Percentiles rank a stretch among this genome's conserved stretches.
phyloP scores from a whole-genome alignment of 139 green algal genomes.

The Tetraselmis striata region DNA sequence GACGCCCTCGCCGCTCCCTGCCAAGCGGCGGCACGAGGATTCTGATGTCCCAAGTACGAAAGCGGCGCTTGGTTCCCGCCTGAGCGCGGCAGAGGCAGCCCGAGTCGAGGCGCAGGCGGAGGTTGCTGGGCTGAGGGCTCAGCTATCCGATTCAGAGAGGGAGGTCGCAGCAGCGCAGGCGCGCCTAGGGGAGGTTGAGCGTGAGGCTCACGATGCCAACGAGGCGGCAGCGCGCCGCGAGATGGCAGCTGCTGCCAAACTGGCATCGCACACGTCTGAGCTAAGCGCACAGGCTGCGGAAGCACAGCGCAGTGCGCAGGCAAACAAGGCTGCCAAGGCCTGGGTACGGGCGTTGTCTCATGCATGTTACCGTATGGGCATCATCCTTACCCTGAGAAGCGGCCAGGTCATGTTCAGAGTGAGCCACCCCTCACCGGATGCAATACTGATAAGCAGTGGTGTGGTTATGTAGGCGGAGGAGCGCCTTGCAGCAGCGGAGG shows the following conservation, averaged over 20 bases:
- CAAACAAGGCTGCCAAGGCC: background rate
- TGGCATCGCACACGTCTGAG: background rate
- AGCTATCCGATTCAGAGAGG: slow-evolving; percentile 5
- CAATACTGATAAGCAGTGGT: no score
- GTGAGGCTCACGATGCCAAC: slow-evolving; percentile 5
- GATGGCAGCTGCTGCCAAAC: background rate
- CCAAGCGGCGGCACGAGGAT: no score
- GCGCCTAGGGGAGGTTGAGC: slow-evolving; percentile 13
- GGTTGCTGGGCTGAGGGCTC: background rate
- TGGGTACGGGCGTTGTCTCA: no score
- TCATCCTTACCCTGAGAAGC: no score
- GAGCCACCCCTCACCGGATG: no score
- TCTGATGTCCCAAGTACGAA: no score
- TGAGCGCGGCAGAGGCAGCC: background rate
- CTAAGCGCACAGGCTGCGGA: background rate
- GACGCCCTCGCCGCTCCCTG: no score
- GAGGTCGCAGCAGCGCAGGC: slow-evolving; percentile 28
- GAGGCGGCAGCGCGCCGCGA: background rate
- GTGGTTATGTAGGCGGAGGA: slow-evolving; percentile 1
- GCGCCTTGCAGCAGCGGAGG: background rate
- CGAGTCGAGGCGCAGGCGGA: background rate
- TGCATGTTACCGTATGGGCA: no score
- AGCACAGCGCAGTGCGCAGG: background rate
- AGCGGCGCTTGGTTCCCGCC: background rate
- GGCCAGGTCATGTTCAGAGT: no score